Evolutionary conservation across 306 rosid species (phyloP).

Genomic region (Dalbergia oliveri): DNA sequence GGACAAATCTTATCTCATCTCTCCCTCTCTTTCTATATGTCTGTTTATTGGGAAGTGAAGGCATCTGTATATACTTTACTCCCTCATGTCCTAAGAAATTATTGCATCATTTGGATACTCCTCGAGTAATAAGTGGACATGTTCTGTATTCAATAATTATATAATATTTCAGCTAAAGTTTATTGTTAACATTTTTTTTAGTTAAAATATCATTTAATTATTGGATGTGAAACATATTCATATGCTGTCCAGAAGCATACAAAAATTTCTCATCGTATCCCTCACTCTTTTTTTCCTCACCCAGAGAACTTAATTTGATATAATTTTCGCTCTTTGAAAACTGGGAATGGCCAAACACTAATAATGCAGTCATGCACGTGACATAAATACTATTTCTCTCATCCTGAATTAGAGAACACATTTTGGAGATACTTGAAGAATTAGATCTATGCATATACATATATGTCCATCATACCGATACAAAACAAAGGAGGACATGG

Average conservation of each 20-base stretch:
- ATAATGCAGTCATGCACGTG: slow-evolving; percentile 77
- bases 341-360: slow-evolving; percentile 66
- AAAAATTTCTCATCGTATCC: too few relatives aligned
- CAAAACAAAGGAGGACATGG: slow-evolving; percentile 45
- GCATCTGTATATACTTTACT: slow-evolving; percentile 55
- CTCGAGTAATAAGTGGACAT: too few relatives aligned
- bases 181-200: too few relatives aligned
- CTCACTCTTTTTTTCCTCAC: too few relatives aligned
- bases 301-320: background rate
- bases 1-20: slow-evolving; percentile 86
- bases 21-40: slow-evolving; percentile 38
- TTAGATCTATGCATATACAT: slow-evolving; percentile 27
- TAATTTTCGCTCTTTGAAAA: slow-evolving; percentile 40
- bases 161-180: too few relatives aligned
- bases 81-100: background rate
- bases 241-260: too few relatives aligned
- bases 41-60: slow-evolving; percentile 70
- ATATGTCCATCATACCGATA: slow-evolving; percentile 32
- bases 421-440: slow-evolving; percentile 42
- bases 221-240: too few relatives aligned
- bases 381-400: slow-evolving; percentile 51
- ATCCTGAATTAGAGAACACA: slow-evolving; percentile 38
- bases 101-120: too few relatives aligned
- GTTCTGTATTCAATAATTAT: too few relatives aligned
- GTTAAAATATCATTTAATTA: too few relatives aligned